Conservation (phyloP, 164 flowering plant species). For the Tetracentron sinense region DNA sequence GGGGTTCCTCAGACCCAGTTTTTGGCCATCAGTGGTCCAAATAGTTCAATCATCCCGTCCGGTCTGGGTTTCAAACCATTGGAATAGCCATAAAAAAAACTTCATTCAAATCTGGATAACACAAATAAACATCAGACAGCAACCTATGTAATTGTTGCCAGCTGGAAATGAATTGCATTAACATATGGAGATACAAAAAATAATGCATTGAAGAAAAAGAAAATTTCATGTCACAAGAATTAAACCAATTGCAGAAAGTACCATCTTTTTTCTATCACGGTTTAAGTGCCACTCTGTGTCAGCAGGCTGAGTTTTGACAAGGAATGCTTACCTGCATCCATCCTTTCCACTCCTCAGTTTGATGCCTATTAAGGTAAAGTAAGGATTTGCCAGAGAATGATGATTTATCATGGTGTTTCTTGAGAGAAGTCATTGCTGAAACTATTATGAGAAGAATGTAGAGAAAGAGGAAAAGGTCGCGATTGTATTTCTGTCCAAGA, state of each 20-base stretch:
- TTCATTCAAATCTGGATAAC: no score
- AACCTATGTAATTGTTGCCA: no score
- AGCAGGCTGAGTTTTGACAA: not conserved
- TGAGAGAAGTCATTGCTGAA: constrained; percentile 82
- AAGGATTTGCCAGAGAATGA: constrained; percentile 78
- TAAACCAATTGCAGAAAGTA: not conserved
- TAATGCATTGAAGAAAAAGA: not conserved
- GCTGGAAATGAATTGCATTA: no score
- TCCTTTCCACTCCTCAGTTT: constrained; percentile 99
- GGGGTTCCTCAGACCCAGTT: no score
- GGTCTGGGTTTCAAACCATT: no score
- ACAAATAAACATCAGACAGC: no score
- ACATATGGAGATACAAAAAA: not conserved
- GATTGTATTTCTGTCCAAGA: constrained; percentile 74
- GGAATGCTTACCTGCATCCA: constrained; percentile 88
- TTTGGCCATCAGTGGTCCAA: no score
- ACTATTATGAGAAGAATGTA: constrained; percentile 79
- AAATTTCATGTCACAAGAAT: constrained; percentile 6
- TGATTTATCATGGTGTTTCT: constrained; percentile 86
- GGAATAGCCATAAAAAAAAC: no score
- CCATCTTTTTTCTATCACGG: no score
- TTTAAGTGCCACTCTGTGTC: not conserved
- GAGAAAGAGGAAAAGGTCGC: constrained; percentile 92
- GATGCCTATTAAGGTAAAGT: constrained; percentile 90
- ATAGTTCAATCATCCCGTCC: no score